Evolutionary conservation across 208 protist species (phyloP).

Genomic region (Angomonas deanei): DNA sequence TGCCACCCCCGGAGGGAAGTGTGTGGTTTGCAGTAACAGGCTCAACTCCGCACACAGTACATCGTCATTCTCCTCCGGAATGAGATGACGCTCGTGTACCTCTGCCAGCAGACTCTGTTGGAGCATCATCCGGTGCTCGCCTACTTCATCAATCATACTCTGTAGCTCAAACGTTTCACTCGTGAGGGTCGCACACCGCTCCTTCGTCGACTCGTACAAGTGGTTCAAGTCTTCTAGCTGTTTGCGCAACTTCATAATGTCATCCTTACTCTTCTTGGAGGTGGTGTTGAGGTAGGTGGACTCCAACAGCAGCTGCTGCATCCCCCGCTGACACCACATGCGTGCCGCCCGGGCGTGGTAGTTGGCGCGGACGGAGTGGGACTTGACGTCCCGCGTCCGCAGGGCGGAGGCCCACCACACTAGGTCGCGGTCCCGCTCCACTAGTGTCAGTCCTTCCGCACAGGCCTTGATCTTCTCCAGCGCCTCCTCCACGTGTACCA

Average conservation of each 20-base stretch:
- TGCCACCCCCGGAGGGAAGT: conserved; percentile 26
- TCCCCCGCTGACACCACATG: conserved; percentile 35
- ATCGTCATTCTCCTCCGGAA: conserved; percentile 20
- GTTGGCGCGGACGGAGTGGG: conserved; percentile 44
- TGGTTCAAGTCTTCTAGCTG: conserved; percentile 38
- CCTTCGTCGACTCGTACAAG: conserved; percentile 19
- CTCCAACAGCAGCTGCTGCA: conserved; percentile 60
- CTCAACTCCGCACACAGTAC: conserved; percentile 38
- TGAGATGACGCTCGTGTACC: conserved; percentile 15
- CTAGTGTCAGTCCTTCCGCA: conserved; percentile 16
- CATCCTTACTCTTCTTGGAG: conserved; percentile 25
- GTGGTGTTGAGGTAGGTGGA: conserved; percentile 42
- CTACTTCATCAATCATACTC: conserved; percentile 18
- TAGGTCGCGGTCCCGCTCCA: conserved; percentile 16
- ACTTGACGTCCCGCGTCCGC: conserved; percentile 65
- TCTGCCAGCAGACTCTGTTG: conserved; percentile 35
- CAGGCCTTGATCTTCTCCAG: conserved; percentile 24
- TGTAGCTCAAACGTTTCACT: conserved; percentile 29
- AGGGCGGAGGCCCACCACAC: conserved; percentile 76
- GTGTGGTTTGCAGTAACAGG: conserved; percentile 38
- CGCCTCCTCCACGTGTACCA: conserved; percentile 25
- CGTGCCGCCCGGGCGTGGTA: conserved; percentile 57
- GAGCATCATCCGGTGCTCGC: conserved; percentile 19
- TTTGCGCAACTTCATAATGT: conserved; percentile 51
- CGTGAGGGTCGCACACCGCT: conserved; percentile 8